phyloP scores from a whole-genome alignment of 352 stramenopile genomes.

The Globisporangium rhizosaccharum region DNA sequence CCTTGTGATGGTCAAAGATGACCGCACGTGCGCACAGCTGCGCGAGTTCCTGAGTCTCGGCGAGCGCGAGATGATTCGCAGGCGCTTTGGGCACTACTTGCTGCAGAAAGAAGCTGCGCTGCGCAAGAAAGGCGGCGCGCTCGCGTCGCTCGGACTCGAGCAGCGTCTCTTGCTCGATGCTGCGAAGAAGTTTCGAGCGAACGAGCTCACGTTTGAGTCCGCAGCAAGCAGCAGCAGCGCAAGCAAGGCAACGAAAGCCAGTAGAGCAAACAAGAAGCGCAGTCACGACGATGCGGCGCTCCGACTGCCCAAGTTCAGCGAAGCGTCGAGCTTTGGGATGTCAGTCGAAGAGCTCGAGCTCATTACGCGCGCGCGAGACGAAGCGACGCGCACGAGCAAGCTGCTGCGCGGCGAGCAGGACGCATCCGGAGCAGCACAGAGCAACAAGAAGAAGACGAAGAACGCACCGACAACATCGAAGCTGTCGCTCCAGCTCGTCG shows the following conservation, averaged over 20 bases:
- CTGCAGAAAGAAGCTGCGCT: conserved; percentile 55
- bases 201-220: conserved; percentile 35
- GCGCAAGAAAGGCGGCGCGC: conserved; percentile 44
- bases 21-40: conserved; percentile 82
- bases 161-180: conserved; percentile 60
- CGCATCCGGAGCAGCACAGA: neutral
- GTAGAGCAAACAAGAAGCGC: conserved; percentile 16
- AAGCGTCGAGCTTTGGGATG: conserved; percentile 71
- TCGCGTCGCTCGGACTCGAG: conserved; percentile 43
- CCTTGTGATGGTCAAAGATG: conserved; percentile 86
- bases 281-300: conserved; percentile 1
- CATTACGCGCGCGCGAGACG: conserved; percentile 17
- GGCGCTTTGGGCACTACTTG: conserved; percentile 80
- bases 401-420: conserved; percentile 4
- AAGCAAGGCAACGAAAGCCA: neutral
- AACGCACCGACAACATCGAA: conserved; percentile 13
- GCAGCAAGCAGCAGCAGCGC: neutral
- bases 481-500: conserved; percentile 45
- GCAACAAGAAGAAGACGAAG: neutral
- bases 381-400: conserved; percentile 18
- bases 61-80: conserved; percentile 75
- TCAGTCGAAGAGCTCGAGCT: conserved; percentile 60
- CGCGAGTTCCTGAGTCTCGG: conserved; percentile 78
- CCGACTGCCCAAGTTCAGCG: conserved; percentile 14
- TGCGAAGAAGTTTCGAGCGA: conserved; percentile 35